phyloP scores from a whole-genome alignment of 257 asterid genomes.

The Thymus quinquecostatus region DNA sequence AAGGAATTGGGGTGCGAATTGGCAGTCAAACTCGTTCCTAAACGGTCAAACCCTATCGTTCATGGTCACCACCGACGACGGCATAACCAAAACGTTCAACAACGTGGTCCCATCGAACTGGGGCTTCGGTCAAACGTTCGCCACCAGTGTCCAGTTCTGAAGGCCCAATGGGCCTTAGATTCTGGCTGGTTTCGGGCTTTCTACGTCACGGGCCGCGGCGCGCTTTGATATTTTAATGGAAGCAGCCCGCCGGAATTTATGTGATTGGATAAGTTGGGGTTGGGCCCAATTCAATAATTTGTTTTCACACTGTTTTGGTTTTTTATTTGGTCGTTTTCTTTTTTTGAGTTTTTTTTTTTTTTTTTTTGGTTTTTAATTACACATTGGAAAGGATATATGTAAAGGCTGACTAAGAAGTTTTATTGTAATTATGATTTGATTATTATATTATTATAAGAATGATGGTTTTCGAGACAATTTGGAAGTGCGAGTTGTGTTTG shows the following conservation, averaged over 20 bases:
- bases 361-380: slow-evolving; percentile 7
- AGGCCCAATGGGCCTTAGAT: slow-evolving; percentile 26
- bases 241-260: slow-evolving; percentile 78
- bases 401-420: slow-evolving; percentile 28
- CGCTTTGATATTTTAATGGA: slow-evolving; percentile 58
- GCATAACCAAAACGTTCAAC: slow-evolving; percentile 57
- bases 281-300: neutral
- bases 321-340: neutral
- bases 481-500: no score
- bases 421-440: no score
- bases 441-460: no score
- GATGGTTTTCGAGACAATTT: no score
- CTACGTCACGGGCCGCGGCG: slow-evolving; percentile 63
- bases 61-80: slow-evolving; percentile 73
- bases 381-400: slow-evolving; percentile 10
- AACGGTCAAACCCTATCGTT: slow-evolving; percentile 81
- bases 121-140: slow-evolving; percentile 76
- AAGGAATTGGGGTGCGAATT: slow-evolving; percentile 94
- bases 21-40: slow-evolving; percentile 80
- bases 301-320: neutral
- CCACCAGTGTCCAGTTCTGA: slow-evolving; percentile 57
- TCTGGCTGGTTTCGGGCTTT: slow-evolving; percentile 35
- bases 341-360: neutral
- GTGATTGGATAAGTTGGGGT: neutral
- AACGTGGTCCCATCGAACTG: slow-evolving; percentile 65